Conservation (phyloP, 345 rosid genomes). For the Clausena lansium region DNA sequence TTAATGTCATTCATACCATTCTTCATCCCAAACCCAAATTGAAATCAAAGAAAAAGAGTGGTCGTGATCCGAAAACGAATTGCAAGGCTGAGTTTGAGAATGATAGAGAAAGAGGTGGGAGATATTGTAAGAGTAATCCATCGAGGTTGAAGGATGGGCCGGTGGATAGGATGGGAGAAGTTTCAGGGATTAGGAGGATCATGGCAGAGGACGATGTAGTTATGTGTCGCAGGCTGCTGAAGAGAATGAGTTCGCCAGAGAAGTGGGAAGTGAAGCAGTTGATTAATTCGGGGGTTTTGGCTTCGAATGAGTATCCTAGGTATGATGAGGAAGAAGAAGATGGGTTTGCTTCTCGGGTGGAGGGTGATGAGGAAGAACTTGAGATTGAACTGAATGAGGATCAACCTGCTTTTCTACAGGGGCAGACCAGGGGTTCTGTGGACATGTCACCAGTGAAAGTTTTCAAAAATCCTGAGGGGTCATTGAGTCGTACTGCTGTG, state of each 20-base stretch:
- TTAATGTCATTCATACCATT: constrained; percentile 75
- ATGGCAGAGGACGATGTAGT: constrained; percentile 53
- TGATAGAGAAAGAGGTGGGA: not conserved
- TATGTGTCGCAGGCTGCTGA: constrained; percentile 60
- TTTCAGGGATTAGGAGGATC: constrained; percentile 66
- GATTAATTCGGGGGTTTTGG: constrained; percentile 80
- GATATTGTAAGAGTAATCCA: constrained; percentile 48
- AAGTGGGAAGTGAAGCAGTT: constrained; percentile 86
- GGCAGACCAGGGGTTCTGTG: constrained; percentile 63
- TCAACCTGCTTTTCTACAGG: constrained; percentile 82
- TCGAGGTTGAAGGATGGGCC: constrained; percentile 54
- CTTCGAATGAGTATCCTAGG: constrained; percentile 56
- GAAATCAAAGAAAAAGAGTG: constrained; percentile 26
- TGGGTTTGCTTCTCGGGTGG: constrained; percentile 72
- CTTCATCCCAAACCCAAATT: constrained; percentile 54
- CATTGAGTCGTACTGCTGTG: constrained; percentile 87
- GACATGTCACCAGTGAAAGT: constrained; percentile 92
- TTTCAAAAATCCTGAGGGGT: constrained; percentile 90
- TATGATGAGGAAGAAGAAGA: constrained; percentile 75
- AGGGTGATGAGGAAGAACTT: constrained; percentile 85
- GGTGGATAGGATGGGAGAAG: constrained; percentile 57
- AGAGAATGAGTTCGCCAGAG: constrained; percentile 88
- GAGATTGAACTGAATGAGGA: constrained; percentile 92
- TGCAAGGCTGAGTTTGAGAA: constrained; percentile 65
- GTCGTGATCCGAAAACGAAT: constrained; percentile 38